Percentiles rank a stretch among this genome's conserved stretches.
Conservation (phyloP, 2,329 filamentous ascomycete species). For the Dactylellina leptospora region DNA sequence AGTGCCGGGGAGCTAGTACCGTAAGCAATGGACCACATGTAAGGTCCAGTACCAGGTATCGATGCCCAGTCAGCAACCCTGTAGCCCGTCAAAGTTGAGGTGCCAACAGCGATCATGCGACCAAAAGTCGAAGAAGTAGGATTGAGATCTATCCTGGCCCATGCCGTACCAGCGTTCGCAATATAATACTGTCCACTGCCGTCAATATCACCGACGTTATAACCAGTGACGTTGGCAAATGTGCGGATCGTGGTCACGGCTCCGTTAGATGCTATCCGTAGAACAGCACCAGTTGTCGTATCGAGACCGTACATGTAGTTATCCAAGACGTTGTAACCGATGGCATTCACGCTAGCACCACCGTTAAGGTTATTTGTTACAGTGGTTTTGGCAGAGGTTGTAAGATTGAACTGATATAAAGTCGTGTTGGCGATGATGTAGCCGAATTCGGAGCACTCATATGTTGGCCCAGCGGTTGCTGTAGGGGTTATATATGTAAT, state of each 20-base stretch:
- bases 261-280: constrained; percentile 9
- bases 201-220: constrained; percentile 14
- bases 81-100: neutral
- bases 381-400: neutral
- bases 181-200: constrained; percentile 12
- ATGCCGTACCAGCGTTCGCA: neutral
- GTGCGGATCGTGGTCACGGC: neutral
- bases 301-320: constrained; percentile 23
- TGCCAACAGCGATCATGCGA: constrained; percentile 1
- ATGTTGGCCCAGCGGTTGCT: neutral
- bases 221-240: neutral
- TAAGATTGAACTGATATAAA: neutral
- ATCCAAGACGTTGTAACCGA: constrained; percentile 20
- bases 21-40: constrained; percentile 3
- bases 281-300: neutral
- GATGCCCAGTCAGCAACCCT: constrained; percentile 15
- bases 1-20: neutral
- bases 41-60: neutral
- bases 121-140: constrained; percentile 3
- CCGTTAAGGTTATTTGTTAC: constrained; percentile 2
- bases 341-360: neutral
- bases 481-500: neutral
- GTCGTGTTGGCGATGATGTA: constrained; percentile 2
- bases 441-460: constrained; percentile 3
- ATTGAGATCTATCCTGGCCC: constrained; percentile 12